These are phyloP conservation scores for Ogataea pilisensis DNA, from an alignment of 805 yeast genomes.

Conservation along the genomic window DNA sequence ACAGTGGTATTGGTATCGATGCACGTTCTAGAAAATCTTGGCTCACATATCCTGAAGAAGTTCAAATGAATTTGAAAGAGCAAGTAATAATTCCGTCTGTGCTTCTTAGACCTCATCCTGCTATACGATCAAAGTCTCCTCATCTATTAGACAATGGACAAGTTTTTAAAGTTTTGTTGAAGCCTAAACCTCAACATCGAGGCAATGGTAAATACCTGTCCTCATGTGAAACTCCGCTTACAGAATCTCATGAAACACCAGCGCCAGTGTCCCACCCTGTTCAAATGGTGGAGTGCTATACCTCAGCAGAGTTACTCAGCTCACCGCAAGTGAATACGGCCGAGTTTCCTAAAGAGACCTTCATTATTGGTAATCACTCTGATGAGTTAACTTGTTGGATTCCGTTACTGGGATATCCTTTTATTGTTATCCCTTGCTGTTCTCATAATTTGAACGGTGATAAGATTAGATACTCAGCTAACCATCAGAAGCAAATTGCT, in stretches of 20 bases:
- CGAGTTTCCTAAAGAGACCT: conserved; percentile 66
- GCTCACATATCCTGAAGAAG: conserved; percentile 66
- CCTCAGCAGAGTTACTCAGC: conserved; percentile 47
- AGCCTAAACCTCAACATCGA: conserved; percentile 21
- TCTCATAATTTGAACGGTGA: conserved; percentile 83
- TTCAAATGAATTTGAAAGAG: conserved; percentile 57
- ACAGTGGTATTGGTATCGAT: conserved; percentile 79
- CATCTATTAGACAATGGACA: conserved; percentile 57
- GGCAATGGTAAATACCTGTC: conserved; percentile 11
- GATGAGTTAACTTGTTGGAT: conserved; percentile 96
- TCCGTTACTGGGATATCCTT: conserved; percentile 82
- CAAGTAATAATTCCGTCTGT: conserved; percentile 81
- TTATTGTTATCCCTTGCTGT: conserved; percentile 92
- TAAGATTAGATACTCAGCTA: conserved; percentile 58
- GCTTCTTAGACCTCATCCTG: conserved; percentile 67
- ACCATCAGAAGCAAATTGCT: conserved; percentile 21
- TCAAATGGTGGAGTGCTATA: conserved; percentile 50
- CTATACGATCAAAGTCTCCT: conserved; percentile 49
- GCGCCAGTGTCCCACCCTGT: conserved; percentile 20
- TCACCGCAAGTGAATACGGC: conserved; percentile 57
- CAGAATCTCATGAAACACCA: not conserved
- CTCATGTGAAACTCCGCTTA: not conserved
- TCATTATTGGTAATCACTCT: conserved; percentile 89
- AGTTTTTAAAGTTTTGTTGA: conserved; percentile 49
- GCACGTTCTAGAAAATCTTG: conserved; percentile 89